Conservation (phyloP, 495 filamentous ascomycete species). For the Oidiodendron maius region DNA sequence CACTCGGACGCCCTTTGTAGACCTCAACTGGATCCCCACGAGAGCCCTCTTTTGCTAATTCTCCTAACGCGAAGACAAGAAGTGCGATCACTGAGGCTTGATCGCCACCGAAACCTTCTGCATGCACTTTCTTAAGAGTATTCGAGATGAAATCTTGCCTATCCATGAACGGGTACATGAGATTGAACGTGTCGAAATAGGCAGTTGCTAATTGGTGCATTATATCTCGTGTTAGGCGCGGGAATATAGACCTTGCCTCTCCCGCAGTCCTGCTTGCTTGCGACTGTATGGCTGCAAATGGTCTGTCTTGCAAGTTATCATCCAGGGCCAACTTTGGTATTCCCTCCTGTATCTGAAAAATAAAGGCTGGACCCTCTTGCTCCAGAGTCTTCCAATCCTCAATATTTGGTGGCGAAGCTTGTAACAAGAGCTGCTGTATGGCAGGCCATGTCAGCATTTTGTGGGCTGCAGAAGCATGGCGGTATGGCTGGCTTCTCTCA, state of each 20-base stretch:
- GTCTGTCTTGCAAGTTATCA: constrained; percentile 12
- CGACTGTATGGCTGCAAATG: constrained; percentile 25
- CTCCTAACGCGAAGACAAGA: constrained; percentile 49
- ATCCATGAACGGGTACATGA: constrained; percentile 50
- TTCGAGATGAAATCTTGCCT: constrained; percentile 45
- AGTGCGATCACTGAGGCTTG: constrained; percentile 43
- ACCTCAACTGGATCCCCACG: constrained; percentile 36
- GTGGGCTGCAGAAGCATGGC: no score
- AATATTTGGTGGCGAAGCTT: constrained; percentile 14
- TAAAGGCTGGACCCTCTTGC: constrained; percentile 40
- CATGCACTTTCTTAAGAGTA: constrained; percentile 37
- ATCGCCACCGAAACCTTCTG: constrained; percentile 43
- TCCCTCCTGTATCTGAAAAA: constrained; percentile 35
- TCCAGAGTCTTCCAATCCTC: constrained; percentile 25
- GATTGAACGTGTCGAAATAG: no score
- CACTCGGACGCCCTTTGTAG: constrained; percentile 40
- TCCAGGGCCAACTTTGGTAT: constrained; percentile 27
- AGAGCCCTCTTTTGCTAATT: constrained; percentile 43
- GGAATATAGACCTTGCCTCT: constrained; percentile 16
- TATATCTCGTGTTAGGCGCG: no score
- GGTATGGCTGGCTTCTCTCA: no score
- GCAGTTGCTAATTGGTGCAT: no score
- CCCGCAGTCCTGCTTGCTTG: no score
- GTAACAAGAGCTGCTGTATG: constrained; percentile 38
- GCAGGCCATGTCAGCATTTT: constrained; percentile 53